phyloP scores from a whole-genome alignment of 2,329 filamentous ascomycete species.

The Paecilomyces variotii region DNA sequence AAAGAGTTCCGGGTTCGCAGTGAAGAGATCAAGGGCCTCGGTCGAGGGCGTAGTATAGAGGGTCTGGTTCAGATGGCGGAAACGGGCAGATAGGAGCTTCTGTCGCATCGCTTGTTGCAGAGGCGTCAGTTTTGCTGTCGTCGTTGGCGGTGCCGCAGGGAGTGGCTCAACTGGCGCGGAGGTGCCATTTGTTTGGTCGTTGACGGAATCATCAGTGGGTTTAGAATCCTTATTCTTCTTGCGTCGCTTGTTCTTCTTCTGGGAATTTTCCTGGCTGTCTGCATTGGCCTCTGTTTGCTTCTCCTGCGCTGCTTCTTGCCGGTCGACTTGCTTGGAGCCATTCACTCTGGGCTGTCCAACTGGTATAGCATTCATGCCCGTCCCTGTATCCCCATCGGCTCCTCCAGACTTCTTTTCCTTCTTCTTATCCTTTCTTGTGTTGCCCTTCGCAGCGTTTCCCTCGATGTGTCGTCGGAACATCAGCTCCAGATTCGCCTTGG shows the following conservation, averaged over 20 bases:
- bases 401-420: constrained; percentile 21
- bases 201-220: constrained; percentile 11
- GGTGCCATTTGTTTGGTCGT: constrained; percentile 11
- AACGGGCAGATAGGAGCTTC: constrained; percentile 89
- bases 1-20: constrained; percentile 84
- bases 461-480: constrained; percentile 77
- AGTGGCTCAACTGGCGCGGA: constrained; percentile 9
- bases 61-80: constrained; percentile 94
- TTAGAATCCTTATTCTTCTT: constrained; percentile 24
- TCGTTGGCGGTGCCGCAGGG: constrained; percentile 34
- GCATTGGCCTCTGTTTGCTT: constrained; percentile 2
- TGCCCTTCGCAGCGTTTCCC: constrained; percentile 40
- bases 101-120: constrained; percentile 90
- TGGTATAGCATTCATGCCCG: constrained; percentile 14
- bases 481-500: constrained; percentile 62
- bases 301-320: constrained; percentile 8
- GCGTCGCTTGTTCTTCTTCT: constrained; percentile 17
- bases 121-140: constrained; percentile 65
- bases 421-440: constrained; percentile 19
- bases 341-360: not conserved
- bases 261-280: not conserved
- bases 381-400: constrained; percentile 14
- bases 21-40: constrained; percentile 76
- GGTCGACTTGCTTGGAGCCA: constrained; percentile 6
- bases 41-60: constrained; percentile 86